Conservation (phyloP, 345 rosid species). For the Ceriops tagal region DNA sequence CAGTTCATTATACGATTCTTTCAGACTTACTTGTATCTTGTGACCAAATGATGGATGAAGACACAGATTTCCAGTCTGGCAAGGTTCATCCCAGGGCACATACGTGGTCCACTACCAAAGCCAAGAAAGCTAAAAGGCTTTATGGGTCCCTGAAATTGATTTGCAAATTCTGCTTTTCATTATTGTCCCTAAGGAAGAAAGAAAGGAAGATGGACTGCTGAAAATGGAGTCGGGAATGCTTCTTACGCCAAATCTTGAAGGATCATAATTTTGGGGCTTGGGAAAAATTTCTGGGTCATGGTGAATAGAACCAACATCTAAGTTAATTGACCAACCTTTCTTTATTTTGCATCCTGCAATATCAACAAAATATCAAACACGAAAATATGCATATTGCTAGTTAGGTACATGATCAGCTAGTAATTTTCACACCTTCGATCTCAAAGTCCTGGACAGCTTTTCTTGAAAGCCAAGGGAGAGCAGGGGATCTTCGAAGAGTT, state of each 20-base stretch:
- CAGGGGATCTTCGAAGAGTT: conserved; percentile 57
- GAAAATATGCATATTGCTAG: neutral
- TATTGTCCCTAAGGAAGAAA: neutral
- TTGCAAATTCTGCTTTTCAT: neutral
- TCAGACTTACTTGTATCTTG: conserved; percentile 52
- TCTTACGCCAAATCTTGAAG: conserved; percentile 55
- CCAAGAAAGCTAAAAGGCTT: conserved; percentile 59
- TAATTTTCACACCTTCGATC: conserved; percentile 41
- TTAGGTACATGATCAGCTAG: neutral
- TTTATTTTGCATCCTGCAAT: conserved; percentile 44
- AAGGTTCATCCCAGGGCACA: conserved; percentile 68
- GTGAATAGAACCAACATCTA: conserved; percentile 69
- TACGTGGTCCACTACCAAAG: conserved; percentile 64
- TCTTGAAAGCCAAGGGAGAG: conserved; percentile 63
- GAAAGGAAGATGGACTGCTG: neutral
- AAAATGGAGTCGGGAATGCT: neutral
- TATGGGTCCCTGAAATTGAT: conserved; percentile 35
- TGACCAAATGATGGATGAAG: conserved; percentile 59
- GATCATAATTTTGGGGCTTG: conserved; percentile 45
- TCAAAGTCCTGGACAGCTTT: conserved; percentile 64
- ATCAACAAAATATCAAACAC: neutral
- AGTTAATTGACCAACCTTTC: conserved; percentile 63
- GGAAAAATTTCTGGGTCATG: conserved; percentile 50
- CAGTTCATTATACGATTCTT: too few species aligned
- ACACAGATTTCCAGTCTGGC: conserved; percentile 62